Percentiles rank a stretch among this genome's conserved stretches.
Evolutionary conservation across 345 rosid species (phyloP).

Genomic region (Physaria fendleri): DNA sequence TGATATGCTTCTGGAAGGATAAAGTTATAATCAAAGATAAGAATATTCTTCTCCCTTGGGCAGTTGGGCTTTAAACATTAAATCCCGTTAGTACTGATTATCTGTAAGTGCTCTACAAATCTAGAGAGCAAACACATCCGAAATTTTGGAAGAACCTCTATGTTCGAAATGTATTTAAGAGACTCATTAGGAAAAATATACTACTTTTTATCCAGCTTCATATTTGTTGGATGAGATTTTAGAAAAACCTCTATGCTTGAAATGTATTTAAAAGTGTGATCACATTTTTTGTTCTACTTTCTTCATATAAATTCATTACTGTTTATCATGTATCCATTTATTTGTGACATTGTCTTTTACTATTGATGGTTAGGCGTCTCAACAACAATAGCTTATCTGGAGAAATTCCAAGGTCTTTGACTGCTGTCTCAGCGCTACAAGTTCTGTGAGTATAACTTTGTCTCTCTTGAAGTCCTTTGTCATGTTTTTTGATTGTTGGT

Average conservation of each 20-base stretch:
- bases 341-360: constrained; percentile 9
- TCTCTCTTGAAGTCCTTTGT: no score
- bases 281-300: neutral
- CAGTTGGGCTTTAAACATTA: neutral
- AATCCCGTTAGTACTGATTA: neutral
- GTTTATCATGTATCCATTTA: neutral
- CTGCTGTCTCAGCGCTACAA: no score
- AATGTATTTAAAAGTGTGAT: neutral
- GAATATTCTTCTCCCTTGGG: neutral
- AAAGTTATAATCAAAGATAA: neutral
- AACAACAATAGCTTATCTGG: constrained; percentile 35
- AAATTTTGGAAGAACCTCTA: no score
- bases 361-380: constrained; percentile 33
- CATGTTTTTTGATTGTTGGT: no score
- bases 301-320: neutral
- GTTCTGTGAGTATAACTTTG: no score
- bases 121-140: neutral
- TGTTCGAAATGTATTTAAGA: neutral
- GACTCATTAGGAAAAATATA: neutral
- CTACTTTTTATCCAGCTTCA: neutral
- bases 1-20: neutral
- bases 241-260: neutral
- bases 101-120: neutral
- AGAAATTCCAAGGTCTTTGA: constrained; percentile 37
- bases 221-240: constrained; percentile 5